Conservation (phyloP, 352 stramenopile species). For the Salisapilia sapeloensis region DNA sequence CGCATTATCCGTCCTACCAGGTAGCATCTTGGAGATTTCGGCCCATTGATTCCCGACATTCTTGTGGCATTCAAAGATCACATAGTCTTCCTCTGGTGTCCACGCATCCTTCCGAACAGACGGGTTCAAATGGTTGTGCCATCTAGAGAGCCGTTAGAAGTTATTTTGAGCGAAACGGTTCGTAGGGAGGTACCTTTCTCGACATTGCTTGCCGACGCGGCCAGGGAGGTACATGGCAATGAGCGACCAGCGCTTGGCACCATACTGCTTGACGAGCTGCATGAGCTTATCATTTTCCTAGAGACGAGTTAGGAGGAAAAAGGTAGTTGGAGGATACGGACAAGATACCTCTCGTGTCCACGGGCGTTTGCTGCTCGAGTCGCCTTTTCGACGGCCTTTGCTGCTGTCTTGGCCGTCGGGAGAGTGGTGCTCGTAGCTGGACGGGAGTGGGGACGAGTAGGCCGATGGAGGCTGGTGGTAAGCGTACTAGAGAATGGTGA, state of each 20-base stretch:
- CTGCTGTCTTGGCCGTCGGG: too few relatives aligned
- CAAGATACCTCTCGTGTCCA: constrained; percentile 52
- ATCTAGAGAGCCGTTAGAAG: constrained; percentile 18
- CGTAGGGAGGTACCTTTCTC: constrained; percentile 32
- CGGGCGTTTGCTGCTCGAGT: constrained; percentile 74
- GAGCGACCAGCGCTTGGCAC: constrained; percentile 78
- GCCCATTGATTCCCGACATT: constrained; percentile 87
- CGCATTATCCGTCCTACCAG: constrained; percentile 78
- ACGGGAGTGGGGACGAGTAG: too few relatives aligned
- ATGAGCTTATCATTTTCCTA: constrained; percentile 80
- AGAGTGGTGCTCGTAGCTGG: too few relatives aligned
- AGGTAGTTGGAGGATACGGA: background rate
- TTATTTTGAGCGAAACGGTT: constrained; percentile 1
- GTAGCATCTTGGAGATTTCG: constrained; percentile 84
- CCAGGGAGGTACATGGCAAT: constrained; percentile 80
- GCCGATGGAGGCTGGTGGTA: too few relatives aligned
- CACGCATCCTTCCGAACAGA: constrained; percentile 79
- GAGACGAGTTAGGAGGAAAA: background rate
- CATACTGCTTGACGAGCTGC: constrained; percentile 81
- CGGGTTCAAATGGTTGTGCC: constrained; percentile 81
- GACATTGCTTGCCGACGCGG: constrained; percentile 79
- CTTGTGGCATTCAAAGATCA: constrained; percentile 84
- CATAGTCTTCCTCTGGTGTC: constrained; percentile 81
- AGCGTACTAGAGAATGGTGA: too few relatives aligned
- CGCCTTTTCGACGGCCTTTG: constrained; percentile 29